A percentile compares a stretch with the other conserved stretches of the same genome.
Conservation (phyloP, 805 yeast genomes). For the Dipodascopsis uninucleata region DNA sequence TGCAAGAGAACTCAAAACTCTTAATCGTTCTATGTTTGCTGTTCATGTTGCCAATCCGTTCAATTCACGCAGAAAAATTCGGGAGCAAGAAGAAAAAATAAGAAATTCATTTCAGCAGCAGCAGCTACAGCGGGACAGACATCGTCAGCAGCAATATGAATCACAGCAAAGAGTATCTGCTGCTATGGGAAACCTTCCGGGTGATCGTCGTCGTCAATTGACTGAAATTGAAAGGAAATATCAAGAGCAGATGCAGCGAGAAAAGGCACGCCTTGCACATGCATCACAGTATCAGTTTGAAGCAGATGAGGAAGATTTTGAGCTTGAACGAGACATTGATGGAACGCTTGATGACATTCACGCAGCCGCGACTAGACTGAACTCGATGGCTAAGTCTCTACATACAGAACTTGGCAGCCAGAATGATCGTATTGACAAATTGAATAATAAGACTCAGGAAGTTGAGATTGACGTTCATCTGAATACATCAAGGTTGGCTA, state of each 20-base stretch:
- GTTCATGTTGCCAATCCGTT: conserved; percentile 84
- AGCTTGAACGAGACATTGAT: conserved; percentile 83
- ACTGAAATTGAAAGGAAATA: conserved; percentile 22
- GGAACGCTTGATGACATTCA: conserved; percentile 76
- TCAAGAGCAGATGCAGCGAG: conserved; percentile 44
- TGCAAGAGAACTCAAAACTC: conserved; percentile 71
- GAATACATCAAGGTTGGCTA: conserved; percentile 64
- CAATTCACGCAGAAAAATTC: conserved; percentile 70
- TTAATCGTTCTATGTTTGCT: conserved; percentile 76
- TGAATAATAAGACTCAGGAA: conserved; percentile 80
- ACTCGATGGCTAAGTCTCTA: conserved; percentile 65
- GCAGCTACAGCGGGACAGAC: conserved; percentile 57
- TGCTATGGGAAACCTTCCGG: conserved; percentile 37
- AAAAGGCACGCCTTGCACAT: conserved; percentile 50
- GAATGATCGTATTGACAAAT: conserved; percentile 64
- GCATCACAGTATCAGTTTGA: conserved; percentile 77
- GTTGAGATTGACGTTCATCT: conserved; percentile 80
- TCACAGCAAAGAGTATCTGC: conserved; percentile 66
- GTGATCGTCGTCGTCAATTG: conserved; percentile 21
- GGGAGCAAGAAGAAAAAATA: conserved; percentile 67
- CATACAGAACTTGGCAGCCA: conserved; percentile 77
- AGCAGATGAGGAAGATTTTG: conserved; percentile 89
- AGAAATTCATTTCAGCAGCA: conserved; percentile 59
- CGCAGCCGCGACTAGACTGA: conserved; percentile 63
- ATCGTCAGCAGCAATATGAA: conserved; percentile 54